These are phyloP conservation scores for Cutaneotrichosporon dermatis DNA, from an alignment of 1,284 basidiomycete genomes.

Conservation along the genomic window DNA sequence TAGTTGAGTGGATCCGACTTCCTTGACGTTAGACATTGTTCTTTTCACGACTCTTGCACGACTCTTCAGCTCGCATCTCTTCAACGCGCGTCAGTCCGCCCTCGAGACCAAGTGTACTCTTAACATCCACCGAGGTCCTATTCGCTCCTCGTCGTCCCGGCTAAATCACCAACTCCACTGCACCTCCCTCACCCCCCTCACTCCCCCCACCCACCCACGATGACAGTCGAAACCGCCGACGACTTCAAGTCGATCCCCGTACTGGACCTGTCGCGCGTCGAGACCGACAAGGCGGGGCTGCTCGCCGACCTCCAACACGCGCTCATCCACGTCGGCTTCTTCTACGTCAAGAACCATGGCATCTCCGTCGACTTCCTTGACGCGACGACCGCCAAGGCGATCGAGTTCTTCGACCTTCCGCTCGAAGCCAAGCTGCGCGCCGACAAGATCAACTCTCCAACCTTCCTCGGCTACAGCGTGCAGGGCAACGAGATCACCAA, in stretches of 20 bases:
- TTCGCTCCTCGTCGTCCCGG: too few species aligned
- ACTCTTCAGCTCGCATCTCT: too few species aligned
- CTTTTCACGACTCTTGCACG: too few species aligned
- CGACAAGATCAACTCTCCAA: slow-evolving; percentile 23
- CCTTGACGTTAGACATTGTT: too few species aligned
- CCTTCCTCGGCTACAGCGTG: slow-evolving; percentile 18
- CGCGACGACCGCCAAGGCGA: slow-evolving; percentile 9
- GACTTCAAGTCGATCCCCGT: slow-evolving; percentile 18
- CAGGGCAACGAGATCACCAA: slow-evolving; percentile 24
- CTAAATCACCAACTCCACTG: too few species aligned
- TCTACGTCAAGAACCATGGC: slow-evolving; percentile 21
- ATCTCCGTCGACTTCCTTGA: slow-evolving; percentile 7
- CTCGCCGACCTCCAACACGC: slow-evolving; percentile 16
- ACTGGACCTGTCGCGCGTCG: slow-evolving; percentile 15
- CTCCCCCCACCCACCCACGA: neutral
- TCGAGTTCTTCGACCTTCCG: slow-evolving; percentile 30
- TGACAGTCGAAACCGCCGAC: neutral
- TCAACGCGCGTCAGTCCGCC: too few species aligned
- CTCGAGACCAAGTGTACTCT: too few species aligned
- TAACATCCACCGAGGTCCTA: too few species aligned
- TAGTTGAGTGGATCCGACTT: too few species aligned
- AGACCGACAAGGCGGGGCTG: slow-evolving; percentile 9
- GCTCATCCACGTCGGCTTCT: slow-evolving; percentile 19
- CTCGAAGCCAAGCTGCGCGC: slow-evolving; percentile 34
- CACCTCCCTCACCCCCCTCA: too few species aligned